Conservation (phyloP, 805 yeast species). For the Torulaspora indica region DNA sequence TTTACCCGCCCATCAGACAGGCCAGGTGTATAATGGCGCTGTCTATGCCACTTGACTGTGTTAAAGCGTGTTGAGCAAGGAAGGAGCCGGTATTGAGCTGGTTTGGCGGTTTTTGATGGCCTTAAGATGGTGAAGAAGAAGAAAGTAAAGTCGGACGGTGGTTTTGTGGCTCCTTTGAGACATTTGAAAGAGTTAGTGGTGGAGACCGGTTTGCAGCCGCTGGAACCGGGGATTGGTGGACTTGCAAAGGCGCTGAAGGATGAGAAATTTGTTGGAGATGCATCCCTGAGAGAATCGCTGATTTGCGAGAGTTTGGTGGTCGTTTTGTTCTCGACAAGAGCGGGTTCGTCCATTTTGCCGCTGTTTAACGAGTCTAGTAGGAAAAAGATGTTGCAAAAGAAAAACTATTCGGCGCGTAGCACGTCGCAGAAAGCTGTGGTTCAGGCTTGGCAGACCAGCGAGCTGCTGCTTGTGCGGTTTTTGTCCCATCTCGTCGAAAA, state of each 20-base stretch:
- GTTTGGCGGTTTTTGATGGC: not conserved
- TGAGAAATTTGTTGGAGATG: constrained; percentile 1
- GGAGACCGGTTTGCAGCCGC: constrained; percentile 4
- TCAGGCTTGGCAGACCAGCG: constrained; percentile 10
- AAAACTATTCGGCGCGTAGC: not conserved
- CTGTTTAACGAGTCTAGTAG: constrained; percentile 4
- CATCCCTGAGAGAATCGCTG: constrained; percentile 5
- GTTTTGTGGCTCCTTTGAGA: not conserved
- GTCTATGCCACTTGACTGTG: no score
- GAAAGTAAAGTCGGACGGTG: constrained; percentile 5
- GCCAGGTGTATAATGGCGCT: not conserved
- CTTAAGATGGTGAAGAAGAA: constrained; percentile 12
- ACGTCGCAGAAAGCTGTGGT: not conserved
- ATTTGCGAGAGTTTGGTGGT: constrained; percentile 17
- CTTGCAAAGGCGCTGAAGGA: constrained; percentile 6
- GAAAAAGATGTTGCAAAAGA: constrained; percentile 1
- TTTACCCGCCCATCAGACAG: not conserved
- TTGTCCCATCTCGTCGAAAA: constrained; percentile 16
- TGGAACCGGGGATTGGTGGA: constrained; percentile 2
- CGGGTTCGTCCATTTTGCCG: constrained; percentile 23
- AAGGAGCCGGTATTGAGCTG: not conserved
- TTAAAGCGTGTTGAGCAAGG: not conserved
- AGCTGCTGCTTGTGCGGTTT: constrained; percentile 11
- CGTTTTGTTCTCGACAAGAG: constrained; percentile 23
- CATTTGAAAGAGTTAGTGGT: constrained; percentile 7